These are phyloP conservation scores for Melanomma pulvis-pyrius DNA, from an alignment of 495 filamentous ascomycete genomes.

Conservation along the genomic window DNA sequence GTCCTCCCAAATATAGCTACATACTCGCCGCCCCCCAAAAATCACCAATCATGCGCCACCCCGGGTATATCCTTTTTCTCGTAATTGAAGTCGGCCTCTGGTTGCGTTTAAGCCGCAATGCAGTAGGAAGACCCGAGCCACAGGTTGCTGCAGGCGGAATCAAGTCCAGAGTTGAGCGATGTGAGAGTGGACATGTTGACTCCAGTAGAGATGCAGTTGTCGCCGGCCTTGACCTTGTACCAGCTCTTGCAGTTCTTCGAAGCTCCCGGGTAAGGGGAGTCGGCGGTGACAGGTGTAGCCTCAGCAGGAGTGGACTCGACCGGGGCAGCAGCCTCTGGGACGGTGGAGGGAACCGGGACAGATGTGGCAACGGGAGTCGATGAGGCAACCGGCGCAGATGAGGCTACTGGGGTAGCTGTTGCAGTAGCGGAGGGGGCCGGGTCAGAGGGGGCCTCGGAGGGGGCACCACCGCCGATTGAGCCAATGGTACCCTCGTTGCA, in stretches of 20 bases:
- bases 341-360: neutral
- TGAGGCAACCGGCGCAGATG: neutral
- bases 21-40: conserved; percentile 6
- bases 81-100: neutral
- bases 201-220: conserved; percentile 21
- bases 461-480: neutral
- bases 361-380: neutral
- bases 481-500: conserved; percentile 38
- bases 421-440: neutral
- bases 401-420: neutral
- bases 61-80: neutral
- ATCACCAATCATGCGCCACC: neutral
- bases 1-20: neutral
- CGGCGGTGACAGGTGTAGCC: neutral
- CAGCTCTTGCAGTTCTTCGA: conserved; percentile 25
- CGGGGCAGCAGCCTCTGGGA: neutral
- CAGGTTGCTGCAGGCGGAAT: conserved; percentile 44
- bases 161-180: conserved; percentile 27
- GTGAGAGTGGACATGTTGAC: conserved; percentile 2
- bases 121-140: conserved; percentile 47
- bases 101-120: conserved; percentile 26
- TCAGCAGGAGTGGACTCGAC: neutral
- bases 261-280: conserved; percentile 14
- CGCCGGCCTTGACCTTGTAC: conserved; percentile 32
- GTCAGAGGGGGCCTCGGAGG: neutral